A percentile compares a stretch with the other conserved stretches of the same genome.
These are phyloP conservation scores for Rhizopus microsporus DNA, from an alignment of 371 early-diverging fungal genomes.

Conservation along the genomic window DNA sequence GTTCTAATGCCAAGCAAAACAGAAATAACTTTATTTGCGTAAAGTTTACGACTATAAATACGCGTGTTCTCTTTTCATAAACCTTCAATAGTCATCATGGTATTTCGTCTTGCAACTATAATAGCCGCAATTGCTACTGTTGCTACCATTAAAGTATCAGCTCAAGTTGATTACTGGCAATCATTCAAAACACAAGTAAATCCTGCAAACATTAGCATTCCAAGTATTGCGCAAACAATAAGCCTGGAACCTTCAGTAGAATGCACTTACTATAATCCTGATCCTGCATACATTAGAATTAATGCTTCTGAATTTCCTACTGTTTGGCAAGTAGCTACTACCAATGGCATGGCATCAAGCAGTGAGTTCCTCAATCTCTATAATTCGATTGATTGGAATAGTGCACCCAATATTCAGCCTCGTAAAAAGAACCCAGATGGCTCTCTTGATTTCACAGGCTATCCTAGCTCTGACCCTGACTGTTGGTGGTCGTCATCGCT, in stretches of 20 bases:
- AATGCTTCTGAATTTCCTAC: slow-evolving; percentile 39
- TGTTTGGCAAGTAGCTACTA: slow-evolving; percentile 38
- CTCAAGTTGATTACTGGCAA: slow-evolving; percentile 9
- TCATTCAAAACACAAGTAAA: slow-evolving; percentile 8
- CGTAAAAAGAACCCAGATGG: slow-evolving; percentile 23
- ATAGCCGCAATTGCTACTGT: no score
- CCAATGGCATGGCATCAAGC: slow-evolving; percentile 36
- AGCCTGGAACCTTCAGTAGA: not conserved
- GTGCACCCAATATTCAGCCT: slow-evolving; percentile 32
- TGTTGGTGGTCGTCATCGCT: slow-evolving; percentile 42
- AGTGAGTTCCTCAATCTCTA: slow-evolving; percentile 37
- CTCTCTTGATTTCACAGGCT: slow-evolving; percentile 29
- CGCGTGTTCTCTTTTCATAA: no score
- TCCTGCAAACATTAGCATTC: slow-evolving; percentile 4
- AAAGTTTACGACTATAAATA: no score
- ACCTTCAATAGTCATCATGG: no score
- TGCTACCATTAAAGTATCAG: no score
- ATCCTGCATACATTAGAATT: slow-evolving; percentile 20
- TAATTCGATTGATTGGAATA: slow-evolving; percentile 41
- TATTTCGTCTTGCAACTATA: no score
- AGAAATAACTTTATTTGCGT: no score
- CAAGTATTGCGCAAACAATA: slow-evolving; percentile 10
- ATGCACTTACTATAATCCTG: slow-evolving; percentile 17
- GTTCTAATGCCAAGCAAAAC: no score
- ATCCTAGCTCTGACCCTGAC: slow-evolving; percentile 31